Base-by-base conservation (phyloP, 345 rosid genomes). In the Cardiospermum halicacabum region DNA sequence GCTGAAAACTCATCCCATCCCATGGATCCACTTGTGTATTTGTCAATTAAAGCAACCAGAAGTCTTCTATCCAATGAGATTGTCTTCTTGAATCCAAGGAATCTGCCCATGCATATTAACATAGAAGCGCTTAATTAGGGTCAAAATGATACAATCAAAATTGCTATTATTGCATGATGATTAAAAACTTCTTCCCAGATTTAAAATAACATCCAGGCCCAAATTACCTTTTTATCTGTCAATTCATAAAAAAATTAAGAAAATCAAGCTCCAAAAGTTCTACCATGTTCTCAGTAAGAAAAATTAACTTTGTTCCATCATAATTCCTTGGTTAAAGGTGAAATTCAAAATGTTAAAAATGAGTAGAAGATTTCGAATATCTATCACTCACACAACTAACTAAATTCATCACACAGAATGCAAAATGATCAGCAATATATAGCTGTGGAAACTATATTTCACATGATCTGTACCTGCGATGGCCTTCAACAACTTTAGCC, bases 401-500 rank as follows among this genome's bases (percentile, higher is more conserved):
- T 25, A 56, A 15, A 63, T 56, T 60, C 58, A 53, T 25, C 51
- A 50, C 39, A 15, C 31, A 27, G 24, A n/a, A 3, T 4, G 28
- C 7, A 26, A 16, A 49, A 69, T 11, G 31, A 53, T 15, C 11
- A 15, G 18, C 5, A 0, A 10, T 4, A 24, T 6, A 7, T 32
- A 65, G 3, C 31, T 11, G 57, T 10, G 32, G 31, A 42, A 62
- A 12, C 25, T 3, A 56, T 62, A 30, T 3, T 28, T 13, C 18
- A 3, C 25, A 25, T 56, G 57, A 63, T 43, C 28, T 18, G 53
- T 75, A 93, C 99, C 97, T 87, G 66, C 99, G 86, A 75, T 95
- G 99, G 72, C 99, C 99, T 86, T 91, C 96, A 26, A 95, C 97
- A 53, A 91, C 98, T 81, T 89, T 95, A 1, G 99, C 99, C 99